Evolutionary conservation across 345 rosid species (phyloP).

Genomic region (Sisymbrium altissimum): DNA sequence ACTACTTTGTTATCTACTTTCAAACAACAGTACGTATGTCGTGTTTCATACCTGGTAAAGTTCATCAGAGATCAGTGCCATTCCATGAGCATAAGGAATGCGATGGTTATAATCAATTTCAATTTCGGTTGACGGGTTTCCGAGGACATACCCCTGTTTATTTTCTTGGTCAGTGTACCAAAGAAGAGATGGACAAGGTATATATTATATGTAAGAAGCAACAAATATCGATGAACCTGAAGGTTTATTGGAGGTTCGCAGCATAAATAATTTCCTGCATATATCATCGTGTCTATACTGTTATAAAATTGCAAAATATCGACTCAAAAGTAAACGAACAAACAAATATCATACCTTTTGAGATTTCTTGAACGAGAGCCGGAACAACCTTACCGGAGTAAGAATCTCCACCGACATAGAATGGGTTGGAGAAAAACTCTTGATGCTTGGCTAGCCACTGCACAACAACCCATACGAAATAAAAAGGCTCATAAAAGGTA

Average conservation of each 20-base stretch:
- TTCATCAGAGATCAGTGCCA: constrained; percentile 56
- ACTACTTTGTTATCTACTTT: too few species aligned
- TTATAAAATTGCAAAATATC: background rate
- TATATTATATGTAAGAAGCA: background rate
- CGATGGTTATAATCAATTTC: constrained; percentile 37
- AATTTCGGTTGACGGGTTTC: constrained; percentile 44
- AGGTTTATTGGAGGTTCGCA: constrained; percentile 35
- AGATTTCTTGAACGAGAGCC: constrained; percentile 44
- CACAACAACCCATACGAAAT: background rate
- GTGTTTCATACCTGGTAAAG: constrained; percentile 43
- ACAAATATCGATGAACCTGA: constrained; percentile 21
- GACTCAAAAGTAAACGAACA: background rate
- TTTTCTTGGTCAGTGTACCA: background rate
- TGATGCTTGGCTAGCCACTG: constrained; percentile 67
- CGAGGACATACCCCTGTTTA: constrained; percentile 64
- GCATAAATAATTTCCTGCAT: constrained; percentile 13
- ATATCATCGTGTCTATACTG: background rate
- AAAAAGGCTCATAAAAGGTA: background rate
- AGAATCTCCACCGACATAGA: constrained; percentile 66
- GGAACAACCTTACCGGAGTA: constrained; percentile 61
- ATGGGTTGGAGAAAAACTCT: constrained; percentile 46
- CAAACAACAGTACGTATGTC: background rate
- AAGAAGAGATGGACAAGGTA: background rate
- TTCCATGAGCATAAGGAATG: constrained; percentile 44
- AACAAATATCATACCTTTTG: constrained; percentile 5